Evolutionary conservation across 208 protist genomes (phyloP), one percentile per base, ranked within the genome.

Genomic region (Leptomonas pyrrhocoris): DNA sequence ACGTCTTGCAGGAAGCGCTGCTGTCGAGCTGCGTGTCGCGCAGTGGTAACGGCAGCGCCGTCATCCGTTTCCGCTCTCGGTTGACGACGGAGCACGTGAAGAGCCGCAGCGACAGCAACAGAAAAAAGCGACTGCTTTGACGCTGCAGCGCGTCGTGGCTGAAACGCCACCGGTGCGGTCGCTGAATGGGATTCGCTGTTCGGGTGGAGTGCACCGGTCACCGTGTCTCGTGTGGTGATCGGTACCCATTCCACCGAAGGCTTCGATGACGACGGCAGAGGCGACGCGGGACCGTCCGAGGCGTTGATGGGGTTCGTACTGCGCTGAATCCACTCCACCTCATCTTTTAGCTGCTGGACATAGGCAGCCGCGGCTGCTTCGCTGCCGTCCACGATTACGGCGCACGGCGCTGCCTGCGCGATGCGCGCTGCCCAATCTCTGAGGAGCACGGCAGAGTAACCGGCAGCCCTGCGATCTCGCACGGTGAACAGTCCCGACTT

Each of bases 341-440:
- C 80, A 7, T 63, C 59, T 60, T 80, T 57, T 31, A 82, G 50
- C 46, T 69, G 56, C 34, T 28, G 2, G 1, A 85, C 69, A 30
- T 85, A 74, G 7, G 31, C 21, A 19, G 54, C 40, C 38, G 1
- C 30, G 7, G 46, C 50, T 4, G 27, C 57, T 40, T 48, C 56
- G n/a, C n/a, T 11, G 21, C 68, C 40, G 27, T 87, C 75, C 18
- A 87, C 69, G 31, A 90, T 36, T 27, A 94, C 79, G 9, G 66
- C 45, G 61, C 88, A 94, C 19, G 88, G 88, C 2, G 88, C 75
- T 40, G 70, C 71, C 31, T 80, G 68, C 19, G 85, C 58, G 61
- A 94, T 84, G 27, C 73, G 51, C 21, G 58, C 57, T 7, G 85
- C 71, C 71, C 71, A 76, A 19, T 69, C 55, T 1, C 31, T 46